Conservation (phyloP, 2,329 filamentous ascomycete species). For the Cordyceps tenuipes region DNA sequence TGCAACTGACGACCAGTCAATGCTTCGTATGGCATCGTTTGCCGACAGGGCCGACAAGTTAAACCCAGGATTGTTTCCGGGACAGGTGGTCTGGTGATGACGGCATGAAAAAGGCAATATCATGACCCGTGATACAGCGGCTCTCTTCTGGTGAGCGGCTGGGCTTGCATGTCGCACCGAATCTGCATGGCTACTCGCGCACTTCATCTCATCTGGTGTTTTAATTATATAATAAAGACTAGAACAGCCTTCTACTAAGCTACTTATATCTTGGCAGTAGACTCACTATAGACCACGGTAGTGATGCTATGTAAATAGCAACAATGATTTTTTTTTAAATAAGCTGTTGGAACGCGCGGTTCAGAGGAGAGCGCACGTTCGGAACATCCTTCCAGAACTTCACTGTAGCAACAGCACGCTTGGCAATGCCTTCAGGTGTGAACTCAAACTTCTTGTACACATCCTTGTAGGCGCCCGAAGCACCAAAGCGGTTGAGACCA, state of each 20-base stretch:
- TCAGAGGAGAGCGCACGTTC: conserved; percentile 88
- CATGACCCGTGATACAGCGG: neutral
- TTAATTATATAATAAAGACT: neutral
- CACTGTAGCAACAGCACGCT: conserved; percentile 85
- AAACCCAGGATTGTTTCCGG: neutral
- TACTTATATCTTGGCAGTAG: too few species aligned
- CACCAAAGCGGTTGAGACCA: conserved; percentile 97
- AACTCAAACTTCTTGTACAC: conserved; percentile 99
- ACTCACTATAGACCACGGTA: too few species aligned
- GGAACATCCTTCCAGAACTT: conserved; percentile 94
- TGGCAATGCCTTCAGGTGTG: conserved; percentile 91
- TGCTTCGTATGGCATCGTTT: neutral
- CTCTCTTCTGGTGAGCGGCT: neutral
- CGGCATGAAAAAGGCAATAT: neutral
- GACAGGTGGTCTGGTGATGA: neutral
- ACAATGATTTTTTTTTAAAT: conserved; percentile 49
- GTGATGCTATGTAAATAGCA: too few species aligned
- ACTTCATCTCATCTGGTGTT: too few species aligned
- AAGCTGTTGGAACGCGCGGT: conserved; percentile 96
- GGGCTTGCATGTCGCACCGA: neutral
- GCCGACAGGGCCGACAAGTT: neutral
- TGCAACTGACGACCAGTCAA: neutral
- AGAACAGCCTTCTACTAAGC: neutral
- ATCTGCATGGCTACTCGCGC: conserved; percentile 1
- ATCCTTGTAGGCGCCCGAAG: conserved; percentile 93